A percentile compares a stretch with the other conserved stretches of the same genome.
Evolutionary conservation across 495 filamentous ascomycete species (phyloP).

Genomic region (Daldinia grandis): DNA sequence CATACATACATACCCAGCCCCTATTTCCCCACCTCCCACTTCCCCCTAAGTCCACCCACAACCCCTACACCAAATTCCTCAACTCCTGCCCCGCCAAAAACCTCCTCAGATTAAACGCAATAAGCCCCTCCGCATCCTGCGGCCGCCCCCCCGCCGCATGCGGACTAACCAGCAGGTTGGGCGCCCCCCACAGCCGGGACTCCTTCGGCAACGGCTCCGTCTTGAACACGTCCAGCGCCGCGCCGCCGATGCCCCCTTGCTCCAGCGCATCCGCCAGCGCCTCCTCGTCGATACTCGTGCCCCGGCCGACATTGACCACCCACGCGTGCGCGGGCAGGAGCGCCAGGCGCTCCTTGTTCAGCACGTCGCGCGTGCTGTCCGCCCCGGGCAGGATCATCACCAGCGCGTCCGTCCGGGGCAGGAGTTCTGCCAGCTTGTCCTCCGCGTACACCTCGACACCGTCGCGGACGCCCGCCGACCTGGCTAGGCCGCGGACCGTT

Average conservation of each 20-base stretch:
- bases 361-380: constrained; percentile 75
- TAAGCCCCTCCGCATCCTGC: constrained; percentile 60
- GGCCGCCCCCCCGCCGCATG: constrained; percentile 63
- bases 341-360: constrained; percentile 69
- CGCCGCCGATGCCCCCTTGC: constrained; percentile 69
- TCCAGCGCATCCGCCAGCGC: constrained; percentile 78
- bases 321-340: constrained; percentile 82
- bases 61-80: constrained; percentile 56
- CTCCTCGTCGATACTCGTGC: constrained; percentile 80
- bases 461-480: constrained; percentile 67
- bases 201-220: constrained; percentile 67
- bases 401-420: constrained; percentile 74
- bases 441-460: constrained; percentile 61
- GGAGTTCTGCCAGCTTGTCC: constrained; percentile 61
- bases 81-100: constrained; percentile 63
- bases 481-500: constrained; percentile 54
- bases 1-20: constrained; percentile 8
- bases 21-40: constrained; percentile 29
- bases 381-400: constrained; percentile 75
- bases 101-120: constrained; percentile 61
- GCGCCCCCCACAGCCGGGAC: constrained; percentile 50
- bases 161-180: constrained; percentile 54
- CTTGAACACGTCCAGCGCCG: constrained; percentile 83
- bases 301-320: constrained; percentile 84
- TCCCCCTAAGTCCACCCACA: constrained; percentile 20